Conservation (phyloP, 805 yeast genomes). For the Ogataea saltuana region DNA sequence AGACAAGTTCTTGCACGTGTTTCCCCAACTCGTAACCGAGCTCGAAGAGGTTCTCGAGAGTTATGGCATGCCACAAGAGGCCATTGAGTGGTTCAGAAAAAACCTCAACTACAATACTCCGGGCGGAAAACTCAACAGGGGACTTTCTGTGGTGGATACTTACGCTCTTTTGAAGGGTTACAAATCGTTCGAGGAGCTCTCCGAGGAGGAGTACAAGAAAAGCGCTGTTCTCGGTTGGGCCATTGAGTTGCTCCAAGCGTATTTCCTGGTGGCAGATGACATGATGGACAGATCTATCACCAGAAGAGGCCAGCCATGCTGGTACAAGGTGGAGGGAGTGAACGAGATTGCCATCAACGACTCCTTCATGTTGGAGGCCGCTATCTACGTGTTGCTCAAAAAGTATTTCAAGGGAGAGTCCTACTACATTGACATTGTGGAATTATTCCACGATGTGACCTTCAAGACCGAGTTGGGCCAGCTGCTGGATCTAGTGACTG, state of each 20-base stretch:
- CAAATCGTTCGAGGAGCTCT: constrained; percentile 56
- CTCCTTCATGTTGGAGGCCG: constrained; percentile 94
- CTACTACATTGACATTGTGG: constrained; percentile 87
- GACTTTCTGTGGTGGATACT: constrained; percentile 92
- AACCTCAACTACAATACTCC: constrained; percentile 84
- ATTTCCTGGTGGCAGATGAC: constrained; percentile 95
- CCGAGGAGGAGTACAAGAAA: constrained; percentile 70
- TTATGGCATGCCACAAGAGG: constrained; percentile 84
- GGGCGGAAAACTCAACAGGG: constrained; percentile 96
- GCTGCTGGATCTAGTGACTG: constrained; percentile 90
- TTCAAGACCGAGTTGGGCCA: constrained; percentile 98
- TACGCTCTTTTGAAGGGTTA: constrained; percentile 75
- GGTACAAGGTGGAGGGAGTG: constrained; percentile 83
- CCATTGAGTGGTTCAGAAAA: constrained; percentile 78
- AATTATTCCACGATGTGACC: constrained; percentile 94
- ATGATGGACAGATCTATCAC: constrained; percentile 97
- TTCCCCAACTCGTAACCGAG: constrained; percentile 79
- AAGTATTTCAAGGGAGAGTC: constrained; percentile 80
- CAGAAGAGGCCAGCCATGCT: constrained; percentile 98
- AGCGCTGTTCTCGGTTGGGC: constrained; percentile 94
- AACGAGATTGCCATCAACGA: constrained; percentile 96
- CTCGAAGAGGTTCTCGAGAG: constrained; percentile 57
- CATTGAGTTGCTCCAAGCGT: constrained; percentile 92
- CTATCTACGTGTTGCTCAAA: constrained; percentile 85
- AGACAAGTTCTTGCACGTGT: constrained; percentile 61